These are phyloP conservation scores for Fusarium albidum DNA, from an alignment of 2,329 filamentous ascomycete genomes.

Conservation along the genomic window DNA sequence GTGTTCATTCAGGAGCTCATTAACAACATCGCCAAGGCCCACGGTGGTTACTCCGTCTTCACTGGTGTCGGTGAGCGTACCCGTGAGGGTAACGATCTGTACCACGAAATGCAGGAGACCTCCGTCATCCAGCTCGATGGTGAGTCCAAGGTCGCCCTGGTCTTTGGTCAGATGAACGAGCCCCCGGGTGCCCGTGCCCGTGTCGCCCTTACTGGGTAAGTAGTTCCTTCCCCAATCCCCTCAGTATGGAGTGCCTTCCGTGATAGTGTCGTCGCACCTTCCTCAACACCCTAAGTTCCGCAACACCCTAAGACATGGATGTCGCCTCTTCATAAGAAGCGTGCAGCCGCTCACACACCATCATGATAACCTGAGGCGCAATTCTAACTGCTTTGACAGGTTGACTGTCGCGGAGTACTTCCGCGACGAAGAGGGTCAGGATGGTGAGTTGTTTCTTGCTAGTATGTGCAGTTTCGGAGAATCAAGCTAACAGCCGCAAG, in stretches of 20 bases:
- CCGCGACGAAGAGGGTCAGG: conserved; percentile 79
- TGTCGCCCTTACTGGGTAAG: conserved; percentile 99
- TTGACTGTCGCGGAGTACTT: conserved; percentile 85
- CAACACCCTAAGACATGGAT: not conserved
- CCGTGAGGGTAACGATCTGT: conserved; percentile 99
- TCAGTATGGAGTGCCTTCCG: conserved; percentile 18
- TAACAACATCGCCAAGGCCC: conserved; percentile 99
- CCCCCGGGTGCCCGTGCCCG: conserved; percentile 98
- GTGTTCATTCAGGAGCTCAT: conserved; percentile 99
- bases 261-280: conserved; percentile 3
- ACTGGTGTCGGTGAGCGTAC: conserved; percentile 99
- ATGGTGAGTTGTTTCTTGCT: conserved; percentile 70
- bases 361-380: too few species aligned
- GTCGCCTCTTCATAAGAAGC: too few species aligned
- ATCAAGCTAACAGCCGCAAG: too few species aligned
- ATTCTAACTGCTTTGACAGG: too few species aligned
- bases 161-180: conserved; percentile 99
- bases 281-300: conserved; percentile 1
- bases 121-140: conserved; percentile 99
- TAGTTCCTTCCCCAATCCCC: too few species aligned
- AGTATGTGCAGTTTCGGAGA: too few species aligned
- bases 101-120: conserved; percentile 99
- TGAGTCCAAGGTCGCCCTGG: conserved; percentile 98
- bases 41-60: conserved; percentile 99
- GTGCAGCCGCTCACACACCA: conserved; percentile 13